phyloP scores from a whole-genome alignment of 768 basidiomycete genomes.

The Trametes elegans region DNA sequence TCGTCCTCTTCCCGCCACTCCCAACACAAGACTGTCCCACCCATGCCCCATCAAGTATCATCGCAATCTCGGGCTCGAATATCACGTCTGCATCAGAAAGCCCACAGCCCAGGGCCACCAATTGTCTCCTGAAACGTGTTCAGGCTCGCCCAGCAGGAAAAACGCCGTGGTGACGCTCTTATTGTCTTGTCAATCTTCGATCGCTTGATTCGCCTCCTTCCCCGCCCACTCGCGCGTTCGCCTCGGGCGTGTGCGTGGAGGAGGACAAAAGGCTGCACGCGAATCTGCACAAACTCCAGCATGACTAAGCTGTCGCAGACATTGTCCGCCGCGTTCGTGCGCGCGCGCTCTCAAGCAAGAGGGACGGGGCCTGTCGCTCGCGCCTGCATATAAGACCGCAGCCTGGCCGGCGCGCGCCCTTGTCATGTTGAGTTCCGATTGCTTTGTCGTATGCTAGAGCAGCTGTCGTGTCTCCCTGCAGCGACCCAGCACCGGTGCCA shows the following conservation, averaged over 20 bases:
- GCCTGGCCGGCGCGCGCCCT: neutral
- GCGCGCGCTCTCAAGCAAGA: conserved; percentile 14
- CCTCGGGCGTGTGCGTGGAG: neutral
- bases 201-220: conserved; percentile 12
- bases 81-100: conserved; percentile 7
- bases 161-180: neutral
- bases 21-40: conserved; percentile 9
- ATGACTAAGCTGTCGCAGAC: conserved; percentile 19
- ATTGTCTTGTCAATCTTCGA: conserved; percentile 16
- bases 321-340: conserved; percentile 15
- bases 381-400: neutral
- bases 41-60: neutral
- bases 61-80: neutral
- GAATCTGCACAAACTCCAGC: neutral
- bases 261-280: conserved; percentile 12
- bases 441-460: neutral
- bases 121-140: conserved; percentile 14
- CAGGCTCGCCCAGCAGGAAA: neutral
- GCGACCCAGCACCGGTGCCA: neutral
- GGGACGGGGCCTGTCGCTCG: neutral
- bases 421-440: neutral
- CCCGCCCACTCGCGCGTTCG: conserved; percentile 1
- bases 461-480: neutral
- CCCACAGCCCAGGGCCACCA: neutral
- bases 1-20: conserved; percentile 4